Percentiles rank a stretch among this genome's conserved stretches.
These are phyloP conservation scores for Colletotrichum tofieldiae DNA, from an alignment of 2,329 filamentous ascomycete species.

Conservation along the genomic window DNA sequence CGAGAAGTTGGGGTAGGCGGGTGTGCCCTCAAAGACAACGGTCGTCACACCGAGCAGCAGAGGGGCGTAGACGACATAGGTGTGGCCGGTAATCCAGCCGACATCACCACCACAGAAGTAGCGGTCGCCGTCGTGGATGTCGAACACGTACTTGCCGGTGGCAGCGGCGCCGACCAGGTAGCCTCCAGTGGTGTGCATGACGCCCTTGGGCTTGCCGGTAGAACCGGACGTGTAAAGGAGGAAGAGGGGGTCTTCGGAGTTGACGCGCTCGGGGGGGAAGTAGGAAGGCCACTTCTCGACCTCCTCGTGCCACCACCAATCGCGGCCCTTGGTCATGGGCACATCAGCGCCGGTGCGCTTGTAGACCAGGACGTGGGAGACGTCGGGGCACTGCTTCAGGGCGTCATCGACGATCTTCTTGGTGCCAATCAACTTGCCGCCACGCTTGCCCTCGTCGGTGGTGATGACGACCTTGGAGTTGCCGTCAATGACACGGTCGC, in stretches of 20 bases:
- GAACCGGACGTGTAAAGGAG: slow-evolving; percentile 98
- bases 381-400: slow-evolving; percentile 93
- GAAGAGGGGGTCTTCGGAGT: slow-evolving; percentile 96
- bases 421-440: slow-evolving; percentile 96
- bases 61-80: slow-evolving; percentile 97
- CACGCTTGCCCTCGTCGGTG: slow-evolving; percentile 96
- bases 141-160: slow-evolving; percentile 99
- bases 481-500: slow-evolving; percentile 94
- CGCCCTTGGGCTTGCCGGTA: slow-evolving; percentile 98
- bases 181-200: slow-evolving; percentile 96
- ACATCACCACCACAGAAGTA: slow-evolving; percentile 99
- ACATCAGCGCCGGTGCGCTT: slow-evolving; percentile 96
- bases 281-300: slow-evolving; percentile 96
- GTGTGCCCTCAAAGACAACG: slow-evolving; percentile 97
- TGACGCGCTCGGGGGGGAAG: slow-evolving; percentile 89
- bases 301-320: slow-evolving; percentile 99
- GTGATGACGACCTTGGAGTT: slow-evolving; percentile 96
- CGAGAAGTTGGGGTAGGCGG: slow-evolving; percentile 97
- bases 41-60: slow-evolving; percentile 93
- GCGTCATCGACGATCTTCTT: slow-evolving; percentile 99
- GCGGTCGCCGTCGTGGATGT: slow-evolving; percentile 92
- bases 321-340: slow-evolving; percentile 89
- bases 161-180: slow-evolving; percentile 94
- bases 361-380: slow-evolving; percentile 89
- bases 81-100: slow-evolving; percentile 99